Conservation (phyloP, 2,329 filamentous ascomycete species). For the Pseudocercospora musae region DNA sequence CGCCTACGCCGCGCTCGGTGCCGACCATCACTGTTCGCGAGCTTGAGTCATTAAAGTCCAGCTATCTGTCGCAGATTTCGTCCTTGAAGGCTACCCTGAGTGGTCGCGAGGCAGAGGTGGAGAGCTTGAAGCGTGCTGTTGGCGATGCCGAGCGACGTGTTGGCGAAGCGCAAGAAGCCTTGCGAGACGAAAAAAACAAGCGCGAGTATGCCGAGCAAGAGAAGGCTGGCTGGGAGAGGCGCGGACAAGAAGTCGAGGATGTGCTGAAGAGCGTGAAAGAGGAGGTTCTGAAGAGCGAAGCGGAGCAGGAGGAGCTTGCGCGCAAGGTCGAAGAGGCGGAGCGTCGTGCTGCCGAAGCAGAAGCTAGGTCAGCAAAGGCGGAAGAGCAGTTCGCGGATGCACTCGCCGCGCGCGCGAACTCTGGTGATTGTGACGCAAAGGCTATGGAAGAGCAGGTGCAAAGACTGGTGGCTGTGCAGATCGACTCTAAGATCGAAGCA, state of each 20-base stretch:
- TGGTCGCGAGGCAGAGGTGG: constrained; percentile 88
- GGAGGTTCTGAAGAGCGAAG: constrained; percentile 73
- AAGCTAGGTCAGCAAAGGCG: constrained; percentile 72
- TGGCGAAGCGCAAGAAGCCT: constrained; percentile 76
- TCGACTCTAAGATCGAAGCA: constrained; percentile 83
- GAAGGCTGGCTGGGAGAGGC: constrained; percentile 77
- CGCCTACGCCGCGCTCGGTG: constrained; percentile 86
- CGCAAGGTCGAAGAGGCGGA: constrained; percentile 74
- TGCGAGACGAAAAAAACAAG: constrained; percentile 70
- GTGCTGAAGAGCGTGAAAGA: constrained; percentile 76
- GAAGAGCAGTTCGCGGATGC: constrained; percentile 63
- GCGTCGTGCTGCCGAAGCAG: constrained; percentile 67
- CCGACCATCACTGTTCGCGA: constrained; percentile 89
- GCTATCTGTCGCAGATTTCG: constrained; percentile 87
- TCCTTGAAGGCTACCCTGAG: constrained; percentile 88
- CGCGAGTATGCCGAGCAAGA: constrained; percentile 72
- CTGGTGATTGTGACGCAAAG: constrained; percentile 28
- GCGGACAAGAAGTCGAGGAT: constrained; percentile 79
- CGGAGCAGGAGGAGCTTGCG: constrained; percentile 76
- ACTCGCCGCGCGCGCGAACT: constrained; percentile 30
- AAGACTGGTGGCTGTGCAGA: constrained; percentile 56
- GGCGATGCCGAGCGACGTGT: constrained; percentile 89
- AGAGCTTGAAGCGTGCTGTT: constrained; percentile 81
- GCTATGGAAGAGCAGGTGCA: constrained; percentile 46
- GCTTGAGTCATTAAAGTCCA: constrained; percentile 86